A percentile compares a stretch with the other conserved stretches of the same genome.
Evolutionary conservation across 176 grass and related monocot species (phyloP).

Genomic region (Alopecurus myosuroides): DNA sequence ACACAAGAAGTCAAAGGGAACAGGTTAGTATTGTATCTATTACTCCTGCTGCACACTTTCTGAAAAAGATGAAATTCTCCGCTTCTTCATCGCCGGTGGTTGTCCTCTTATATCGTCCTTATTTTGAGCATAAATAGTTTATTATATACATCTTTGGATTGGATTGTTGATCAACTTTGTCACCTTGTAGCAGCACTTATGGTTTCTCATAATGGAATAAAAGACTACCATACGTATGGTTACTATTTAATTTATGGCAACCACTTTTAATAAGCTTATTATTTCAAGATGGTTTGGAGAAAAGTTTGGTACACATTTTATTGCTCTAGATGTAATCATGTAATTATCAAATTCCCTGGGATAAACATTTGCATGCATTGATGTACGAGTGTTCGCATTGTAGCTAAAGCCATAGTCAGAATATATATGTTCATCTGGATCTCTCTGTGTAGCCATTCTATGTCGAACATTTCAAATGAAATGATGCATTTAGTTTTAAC

Average conservation of each 20-base stretch:
- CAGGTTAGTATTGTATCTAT: constrained; percentile 55
- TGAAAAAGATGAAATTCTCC: neutral
- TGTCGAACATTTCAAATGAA: neutral
- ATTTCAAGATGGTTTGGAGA: neutral
- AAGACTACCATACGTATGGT: neutral
- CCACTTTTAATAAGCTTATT: constrained; percentile 4
- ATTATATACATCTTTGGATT: neutral
- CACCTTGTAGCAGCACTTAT: neutral
- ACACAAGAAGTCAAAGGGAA: constrained; percentile 49
- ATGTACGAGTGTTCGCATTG: constrained; percentile 1
- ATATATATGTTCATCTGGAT: neutral
- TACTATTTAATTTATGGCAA: neutral
- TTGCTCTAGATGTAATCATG: constrained; percentile 3
- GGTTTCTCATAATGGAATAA: neutral
- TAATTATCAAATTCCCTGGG: neutral
- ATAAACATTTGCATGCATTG: neutral
- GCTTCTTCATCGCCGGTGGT: neutral
- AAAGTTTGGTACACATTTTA: neutral
- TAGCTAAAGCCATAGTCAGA: neutral
- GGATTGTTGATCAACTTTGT: neutral
- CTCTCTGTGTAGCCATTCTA: neutral
- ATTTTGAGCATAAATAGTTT: neutral
- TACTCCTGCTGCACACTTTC: neutral
- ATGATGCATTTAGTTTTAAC: constrained; percentile 3
- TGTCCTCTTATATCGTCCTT: neutral